phyloP scores from a whole-genome alignment of 2,329 filamentous ascomycete species.

The Verticillium longisporum region DNA sequence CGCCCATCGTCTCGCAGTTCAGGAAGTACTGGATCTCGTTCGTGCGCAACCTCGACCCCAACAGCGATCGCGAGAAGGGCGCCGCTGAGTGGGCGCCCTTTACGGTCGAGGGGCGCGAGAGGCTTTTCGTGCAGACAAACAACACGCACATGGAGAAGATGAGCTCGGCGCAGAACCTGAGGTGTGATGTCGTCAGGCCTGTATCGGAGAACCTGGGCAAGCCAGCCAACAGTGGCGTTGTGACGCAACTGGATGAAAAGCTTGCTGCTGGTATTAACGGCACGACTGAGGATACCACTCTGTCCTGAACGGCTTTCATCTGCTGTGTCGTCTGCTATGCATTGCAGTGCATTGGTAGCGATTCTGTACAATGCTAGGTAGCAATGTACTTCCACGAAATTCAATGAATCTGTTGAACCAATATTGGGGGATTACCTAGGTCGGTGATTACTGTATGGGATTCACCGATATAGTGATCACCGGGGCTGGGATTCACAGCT shows the following conservation, averaged over 20 bases:
- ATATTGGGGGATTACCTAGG: no score
- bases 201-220: slow-evolving; percentile 8
- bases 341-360: no score
- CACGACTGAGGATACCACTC: slow-evolving; percentile 7
- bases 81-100: slow-evolving; percentile 47
- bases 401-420: no score
- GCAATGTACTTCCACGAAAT: no score
- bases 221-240: slow-evolving; percentile 5
- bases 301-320: background rate
- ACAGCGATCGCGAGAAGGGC: slow-evolving; percentile 36
- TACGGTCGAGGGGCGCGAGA: slow-evolving; percentile 18
- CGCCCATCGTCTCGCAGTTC: slow-evolving; percentile 49
- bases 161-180: slow-evolving; percentile 9
- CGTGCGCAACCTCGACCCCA: slow-evolving; percentile 60
- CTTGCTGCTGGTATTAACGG: slow-evolving; percentile 8
- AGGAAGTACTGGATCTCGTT: slow-evolving; percentile 73
- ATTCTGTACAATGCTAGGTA: no score
- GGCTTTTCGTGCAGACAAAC: slow-evolving; percentile 35
- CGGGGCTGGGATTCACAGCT: no score
- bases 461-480: no score
- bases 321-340: no score
- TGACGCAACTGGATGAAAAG: slow-evolving; percentile 8
- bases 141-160: slow-evolving; percentile 34
- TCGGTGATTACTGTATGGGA: no score
- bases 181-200: slow-evolving; percentile 7